Base-by-base conservation (phyloP, 2,329 filamentous ascomycete species). In the Thyridium curvatum region DNA sequence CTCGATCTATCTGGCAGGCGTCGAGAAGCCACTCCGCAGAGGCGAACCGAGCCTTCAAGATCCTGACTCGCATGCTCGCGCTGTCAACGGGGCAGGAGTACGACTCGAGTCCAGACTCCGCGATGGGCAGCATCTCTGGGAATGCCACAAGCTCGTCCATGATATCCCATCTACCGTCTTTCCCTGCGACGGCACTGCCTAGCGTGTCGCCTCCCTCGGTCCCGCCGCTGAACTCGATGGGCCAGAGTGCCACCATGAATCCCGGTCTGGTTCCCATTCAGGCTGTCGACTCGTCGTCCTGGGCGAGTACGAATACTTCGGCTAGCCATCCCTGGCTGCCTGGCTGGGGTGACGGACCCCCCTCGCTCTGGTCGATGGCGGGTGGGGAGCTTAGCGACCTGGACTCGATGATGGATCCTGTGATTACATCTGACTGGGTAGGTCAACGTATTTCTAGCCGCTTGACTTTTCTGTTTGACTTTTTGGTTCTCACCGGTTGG, bases 11-110 rank as follows among this genome's bases (percentile, higher is more conserved):
- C 18, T 60, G 57, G 57, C 45, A 50, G 31, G 38, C 42, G 3
- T 44, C 44, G 34, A 41, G 51, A 9, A 40, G 42, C 10, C 43
- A 53, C 18, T 57, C 51, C 3, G 35, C 41, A 4, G 54, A 59
- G 43, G 54, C 54, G 1, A 46, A 49, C 30, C 43, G 52, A 17
- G 56, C 50, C 1, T 59, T 54, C 46, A 53, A 54, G 28, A 56
- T 58, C 30, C 39, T 60, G 8, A 50, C 48, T 15, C 50, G 50
- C 15, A 56, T 61, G 53, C 44, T 61, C n/a, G 46, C 38, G 31
- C 36, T 53, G 26, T 51, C 54, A 2, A 53, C 52, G 1, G 53
- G 52, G 4, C 38, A 46, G 5, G 40, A 46, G 6, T 53, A 50
- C 16, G 47, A 51, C 8, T 48, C 38, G 37, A 52, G 47, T 18